These are phyloP conservation scores for Huntiella decipiens DNA, from an alignment of 2,329 filamentous ascomycete species.

Conservation along the genomic window DNA sequence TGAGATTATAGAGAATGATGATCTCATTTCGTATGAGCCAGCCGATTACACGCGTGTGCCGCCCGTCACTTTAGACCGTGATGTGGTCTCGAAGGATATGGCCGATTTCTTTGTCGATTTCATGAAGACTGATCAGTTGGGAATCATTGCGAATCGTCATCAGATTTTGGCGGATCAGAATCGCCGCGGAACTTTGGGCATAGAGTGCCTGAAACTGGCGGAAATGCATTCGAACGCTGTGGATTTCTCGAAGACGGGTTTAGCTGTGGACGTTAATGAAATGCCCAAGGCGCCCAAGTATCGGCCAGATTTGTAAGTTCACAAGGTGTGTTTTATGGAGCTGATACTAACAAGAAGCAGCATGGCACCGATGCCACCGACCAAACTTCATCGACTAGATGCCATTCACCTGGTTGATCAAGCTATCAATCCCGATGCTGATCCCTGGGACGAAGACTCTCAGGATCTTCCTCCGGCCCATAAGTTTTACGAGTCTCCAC, in stretches of 20 bases:
- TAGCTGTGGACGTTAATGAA: conserved; percentile 28
- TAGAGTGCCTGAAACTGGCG: conserved; percentile 35
- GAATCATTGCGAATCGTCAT: conserved; percentile 45
- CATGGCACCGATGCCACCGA: conserved; percentile 26
- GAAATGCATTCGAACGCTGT: conserved; percentile 51
- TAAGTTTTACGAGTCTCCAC: conserved; percentile 47
- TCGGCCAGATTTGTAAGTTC: conserved; percentile 37
- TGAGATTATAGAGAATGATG: conserved; percentile 22
- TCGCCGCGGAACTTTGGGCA: conserved; percentile 29
- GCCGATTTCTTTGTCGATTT: conserved; percentile 65
- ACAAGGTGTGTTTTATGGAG: neutral
- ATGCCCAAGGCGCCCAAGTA: conserved; percentile 23
- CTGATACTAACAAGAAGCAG: conserved; percentile 15
- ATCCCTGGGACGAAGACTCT: conserved; percentile 19
- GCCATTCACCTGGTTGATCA: conserved; percentile 21
- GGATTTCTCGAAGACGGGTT: conserved; percentile 60
- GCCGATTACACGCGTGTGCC: conserved; percentile 49
- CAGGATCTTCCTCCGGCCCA: conserved; percentile 26
- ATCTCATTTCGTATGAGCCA: conserved; percentile 21
- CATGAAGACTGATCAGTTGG: conserved; percentile 48
- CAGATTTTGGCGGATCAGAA: conserved; percentile 43
- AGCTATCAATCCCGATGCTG: conserved; percentile 15
- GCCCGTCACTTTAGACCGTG: conserved; percentile 39
- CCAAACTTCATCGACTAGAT: conserved; percentile 26
- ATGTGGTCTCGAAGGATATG: conserved; percentile 47